phyloP scores from a whole-genome alignment of 208 protist species.

The Trypanosoma avium region DNA sequence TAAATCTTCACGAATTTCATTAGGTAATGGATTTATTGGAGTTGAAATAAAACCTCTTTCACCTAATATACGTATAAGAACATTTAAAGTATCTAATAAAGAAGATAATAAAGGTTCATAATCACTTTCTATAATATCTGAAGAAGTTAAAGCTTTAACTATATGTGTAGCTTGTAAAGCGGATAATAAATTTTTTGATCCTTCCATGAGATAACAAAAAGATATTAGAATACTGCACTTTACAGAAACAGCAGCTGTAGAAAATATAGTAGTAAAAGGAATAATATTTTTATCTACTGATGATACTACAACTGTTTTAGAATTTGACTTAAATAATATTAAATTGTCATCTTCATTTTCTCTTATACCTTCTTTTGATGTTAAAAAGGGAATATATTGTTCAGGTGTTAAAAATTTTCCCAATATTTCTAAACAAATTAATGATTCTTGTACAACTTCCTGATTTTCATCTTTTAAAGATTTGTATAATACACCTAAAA shows the following conservation, averaged over 20 bases:
- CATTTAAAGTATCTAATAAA: conserved; percentile 47
- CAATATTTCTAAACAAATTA: conserved; percentile 75
- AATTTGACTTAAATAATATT: conserved; percentile 43
- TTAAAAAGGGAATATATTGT: conserved; percentile 88
- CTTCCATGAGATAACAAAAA: conserved; percentile 61
- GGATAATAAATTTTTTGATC: conserved; percentile 64
- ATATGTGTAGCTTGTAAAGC: conserved; percentile 60
- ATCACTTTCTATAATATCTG: conserved; percentile 69
- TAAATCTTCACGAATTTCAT: conserved; percentile 41
- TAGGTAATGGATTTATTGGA: conserved; percentile 50
- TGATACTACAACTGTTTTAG: conserved; percentile 66
- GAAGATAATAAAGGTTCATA: conserved; percentile 62
- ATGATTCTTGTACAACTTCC: conserved; percentile 66
- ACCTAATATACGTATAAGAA: conserved; percentile 43
- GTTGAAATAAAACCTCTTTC: conserved; percentile 60
- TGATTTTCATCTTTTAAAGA: conserved; percentile 75
- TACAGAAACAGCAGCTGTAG: conserved; percentile 69
- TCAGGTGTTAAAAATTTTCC: conserved; percentile 88
- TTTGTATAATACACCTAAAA: conserved; percentile 83
- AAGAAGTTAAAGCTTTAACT: conserved; percentile 54
- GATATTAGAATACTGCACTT: conserved; percentile 78
- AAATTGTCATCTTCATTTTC: conserved; percentile 35
- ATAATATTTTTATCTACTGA: conserved; percentile 27
- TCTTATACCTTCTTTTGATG: conserved; percentile 36
- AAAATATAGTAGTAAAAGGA: conserved; percentile 71